Percentiles rank a stretch among this genome's conserved stretches.
These are phyloP conservation scores for Oryza glaberrima DNA, from an alignment of 176 grass and related monocot species.

Conservation along the genomic window DNA sequence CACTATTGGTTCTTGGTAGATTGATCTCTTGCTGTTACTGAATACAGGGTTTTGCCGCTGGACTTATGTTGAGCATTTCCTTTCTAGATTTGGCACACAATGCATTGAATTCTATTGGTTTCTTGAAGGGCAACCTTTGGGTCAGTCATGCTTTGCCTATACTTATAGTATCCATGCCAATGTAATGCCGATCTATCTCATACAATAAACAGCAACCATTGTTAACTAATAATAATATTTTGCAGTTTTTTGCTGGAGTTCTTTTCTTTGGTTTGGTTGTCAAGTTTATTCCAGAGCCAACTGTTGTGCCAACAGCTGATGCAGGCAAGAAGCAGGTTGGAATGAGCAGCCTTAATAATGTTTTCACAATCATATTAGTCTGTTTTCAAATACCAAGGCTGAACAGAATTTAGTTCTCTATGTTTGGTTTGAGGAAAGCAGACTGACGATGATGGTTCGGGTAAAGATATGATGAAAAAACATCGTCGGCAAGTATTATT, in stretches of 20 bases:
- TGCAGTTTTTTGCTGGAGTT: conserved; percentile 88
- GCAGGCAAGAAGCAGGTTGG: conserved; percentile 58
- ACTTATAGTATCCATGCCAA: conserved; percentile 26
- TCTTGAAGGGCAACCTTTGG: conserved; percentile 97
- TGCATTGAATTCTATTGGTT: conserved; percentile 91
- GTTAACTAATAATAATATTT: background rate
- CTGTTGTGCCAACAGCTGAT: conserved; percentile 54
- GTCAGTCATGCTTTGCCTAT: conserved; percentile 46
- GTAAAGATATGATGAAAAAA: conserved; percentile 91
- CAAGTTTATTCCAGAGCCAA: conserved; percentile 94
- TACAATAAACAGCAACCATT: conserved; percentile 3
- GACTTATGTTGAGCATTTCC: conserved; percentile 96
- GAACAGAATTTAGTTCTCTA: conserved; percentile 45
- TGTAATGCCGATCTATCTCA: background rate
- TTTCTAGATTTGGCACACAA: conserved; percentile 97
- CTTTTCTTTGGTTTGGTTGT: conserved; percentile 84
- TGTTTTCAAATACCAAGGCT: conserved; percentile 27
- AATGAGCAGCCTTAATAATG: conserved; percentile 17
- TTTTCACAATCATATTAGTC: conserved; percentile 23
- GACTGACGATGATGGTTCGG: conserved; percentile 71
- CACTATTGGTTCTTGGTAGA: background rate
- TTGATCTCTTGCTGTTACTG: conserved; percentile 11
- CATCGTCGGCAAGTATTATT: conserved; percentile 85
- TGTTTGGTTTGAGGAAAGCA: conserved; percentile 58
- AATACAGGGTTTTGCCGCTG: conserved; percentile 85